A percentile compares a stretch with the other conserved stretches of the same genome.
Conservation (phyloP, 2,329 filamentous ascomycete genomes). For the Amauroascus niger region DNA sequence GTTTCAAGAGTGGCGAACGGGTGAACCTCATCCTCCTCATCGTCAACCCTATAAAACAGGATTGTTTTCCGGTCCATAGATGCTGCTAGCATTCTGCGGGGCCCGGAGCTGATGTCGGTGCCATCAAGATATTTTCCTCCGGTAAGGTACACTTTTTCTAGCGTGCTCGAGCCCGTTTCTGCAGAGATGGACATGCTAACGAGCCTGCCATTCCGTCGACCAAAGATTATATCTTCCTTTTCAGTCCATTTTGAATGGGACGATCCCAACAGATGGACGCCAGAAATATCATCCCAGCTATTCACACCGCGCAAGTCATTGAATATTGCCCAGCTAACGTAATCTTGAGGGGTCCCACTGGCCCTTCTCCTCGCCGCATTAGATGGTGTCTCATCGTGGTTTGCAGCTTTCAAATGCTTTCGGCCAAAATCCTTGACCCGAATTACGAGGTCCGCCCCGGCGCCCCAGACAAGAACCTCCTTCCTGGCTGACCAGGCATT, state of each 20-base stretch:
- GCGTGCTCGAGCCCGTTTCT: constrained; percentile 23
- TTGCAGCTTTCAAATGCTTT: constrained; percentile 6
- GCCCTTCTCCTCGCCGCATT: neutral
- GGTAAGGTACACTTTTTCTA: constrained; percentile 38
- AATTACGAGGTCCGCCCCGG: constrained; percentile 48
- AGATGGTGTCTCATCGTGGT: neutral
- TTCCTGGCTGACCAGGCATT: constrained; percentile 40
- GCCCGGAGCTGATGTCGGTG: constrained; percentile 38
- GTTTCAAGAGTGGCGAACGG: constrained; percentile 30
- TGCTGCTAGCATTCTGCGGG: constrained; percentile 42
- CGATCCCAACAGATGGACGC: constrained; percentile 44
- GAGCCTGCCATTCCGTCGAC: constrained; percentile 48
- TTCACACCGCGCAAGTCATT: constrained; percentile 43
- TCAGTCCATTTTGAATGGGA: constrained; percentile 30
- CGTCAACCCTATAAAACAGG: constrained; percentile 38
- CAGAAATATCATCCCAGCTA: constrained; percentile 51
- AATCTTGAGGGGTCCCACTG: constrained; percentile 15
- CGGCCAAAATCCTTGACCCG: constrained; percentile 40
- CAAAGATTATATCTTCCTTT: constrained; percentile 44
- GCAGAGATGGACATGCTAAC: constrained; percentile 31
- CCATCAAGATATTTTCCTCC: constrained; percentile 38
- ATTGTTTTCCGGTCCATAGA: constrained; percentile 42
- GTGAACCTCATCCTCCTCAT: constrained; percentile 26
- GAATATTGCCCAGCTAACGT: constrained; percentile 44
- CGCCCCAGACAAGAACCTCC: constrained; percentile 52